phyloP scores from a whole-genome alignment of 768 basidiomycete genomes.

The Lentinula guzmanii region DNA sequence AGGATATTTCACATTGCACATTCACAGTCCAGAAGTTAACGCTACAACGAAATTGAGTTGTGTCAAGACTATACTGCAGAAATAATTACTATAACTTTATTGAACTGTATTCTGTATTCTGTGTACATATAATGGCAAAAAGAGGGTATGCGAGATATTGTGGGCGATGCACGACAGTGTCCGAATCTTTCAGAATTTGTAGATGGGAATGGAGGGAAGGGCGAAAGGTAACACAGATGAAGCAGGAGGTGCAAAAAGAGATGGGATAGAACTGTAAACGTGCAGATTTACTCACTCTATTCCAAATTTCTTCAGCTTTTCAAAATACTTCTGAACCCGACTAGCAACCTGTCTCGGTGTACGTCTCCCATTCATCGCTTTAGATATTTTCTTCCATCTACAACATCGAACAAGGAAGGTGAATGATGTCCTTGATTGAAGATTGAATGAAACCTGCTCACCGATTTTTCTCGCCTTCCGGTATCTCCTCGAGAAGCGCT shows the following conservation, averaged over 20 bases:
- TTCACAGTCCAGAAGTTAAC: not conserved
- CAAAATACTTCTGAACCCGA: constrained; percentile 84
- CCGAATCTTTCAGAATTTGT: not conserved
- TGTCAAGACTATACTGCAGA: not conserved
- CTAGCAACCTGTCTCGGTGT: constrained; percentile 85
- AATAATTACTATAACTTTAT: not conserved
- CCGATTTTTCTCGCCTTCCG: constrained; percentile 73
- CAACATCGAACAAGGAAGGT: not conserved
- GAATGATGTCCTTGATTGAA: not conserved
- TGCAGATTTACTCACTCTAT: constrained; percentile 3
- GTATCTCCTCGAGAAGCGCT: constrained; percentile 66
- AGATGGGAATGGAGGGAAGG: not conserved
- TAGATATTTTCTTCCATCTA: constrained; percentile 79
- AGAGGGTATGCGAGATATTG: not conserved
- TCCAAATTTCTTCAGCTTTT: constrained; percentile 69
- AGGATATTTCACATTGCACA: not conserved
- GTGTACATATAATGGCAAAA: not conserved
- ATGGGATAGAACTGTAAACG: not conserved
- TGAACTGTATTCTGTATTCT: not conserved
- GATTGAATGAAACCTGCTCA: constrained; percentile 22
- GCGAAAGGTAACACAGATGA: not conserved
- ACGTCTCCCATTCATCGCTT: constrained; percentile 70
- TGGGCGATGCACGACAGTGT: not conserved
- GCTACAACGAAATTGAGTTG: not conserved
- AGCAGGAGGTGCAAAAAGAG: not conserved